phyloP scores from a whole-genome alignment of 306 rosid species.

The Cicer bijugum region DNA sequence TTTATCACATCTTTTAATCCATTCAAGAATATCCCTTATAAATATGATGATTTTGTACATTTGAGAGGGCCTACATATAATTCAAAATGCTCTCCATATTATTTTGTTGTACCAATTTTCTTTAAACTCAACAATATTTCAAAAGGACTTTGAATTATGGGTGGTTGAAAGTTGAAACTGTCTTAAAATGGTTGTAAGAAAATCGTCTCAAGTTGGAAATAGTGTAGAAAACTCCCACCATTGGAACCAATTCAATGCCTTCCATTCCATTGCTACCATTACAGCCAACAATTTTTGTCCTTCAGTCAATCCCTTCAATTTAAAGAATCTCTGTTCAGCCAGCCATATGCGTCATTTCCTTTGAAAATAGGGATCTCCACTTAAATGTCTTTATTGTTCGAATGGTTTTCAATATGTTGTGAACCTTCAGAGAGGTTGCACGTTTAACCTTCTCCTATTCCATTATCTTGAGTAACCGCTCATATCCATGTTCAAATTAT shows the following conservation, averaged over 20 bases:
- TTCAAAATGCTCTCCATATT: too few species aligned
- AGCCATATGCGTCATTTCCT: neutral
- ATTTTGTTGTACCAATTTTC: neutral
- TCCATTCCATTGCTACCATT: neutral
- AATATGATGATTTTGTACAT: neutral
- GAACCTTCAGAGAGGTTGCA: too few species aligned
- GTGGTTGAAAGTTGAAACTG: neutral
- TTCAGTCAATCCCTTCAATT: neutral
- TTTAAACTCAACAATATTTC: neutral
- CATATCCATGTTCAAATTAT: neutral
- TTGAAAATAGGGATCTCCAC: neutral
- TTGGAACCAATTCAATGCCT: too few species aligned
- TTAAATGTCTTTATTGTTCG: neutral
- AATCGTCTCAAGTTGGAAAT: too few species aligned
- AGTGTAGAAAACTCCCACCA: too few species aligned
- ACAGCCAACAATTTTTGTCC: neutral
- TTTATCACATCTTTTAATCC: neutral
- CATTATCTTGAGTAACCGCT: neutral
- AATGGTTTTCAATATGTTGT: too few species aligned
- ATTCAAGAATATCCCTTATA: neutral
- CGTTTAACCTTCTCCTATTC: neutral
- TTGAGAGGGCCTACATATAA: too few species aligned
- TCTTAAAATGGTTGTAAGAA: neutral
- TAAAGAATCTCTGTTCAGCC: neutral
- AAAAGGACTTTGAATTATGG: neutral